A percentile compares a stretch with the other conserved stretches of the same genome.
phyloP scores from a whole-genome alignment of 257 asterid genomes.

The Sherardia arvensis region DNA sequence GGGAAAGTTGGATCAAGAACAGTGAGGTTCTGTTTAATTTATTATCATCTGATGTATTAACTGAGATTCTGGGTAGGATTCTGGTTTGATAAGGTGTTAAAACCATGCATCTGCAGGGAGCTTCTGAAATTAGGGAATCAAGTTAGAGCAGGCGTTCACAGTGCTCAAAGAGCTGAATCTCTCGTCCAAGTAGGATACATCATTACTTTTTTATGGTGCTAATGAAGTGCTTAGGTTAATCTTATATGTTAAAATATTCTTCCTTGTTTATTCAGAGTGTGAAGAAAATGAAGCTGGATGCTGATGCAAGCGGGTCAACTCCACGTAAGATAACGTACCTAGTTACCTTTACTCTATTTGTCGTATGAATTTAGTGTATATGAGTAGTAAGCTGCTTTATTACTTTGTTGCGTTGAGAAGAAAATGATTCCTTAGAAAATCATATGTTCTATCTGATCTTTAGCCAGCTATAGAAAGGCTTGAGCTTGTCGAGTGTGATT shows the following conservation, averaged over 20 bases:
- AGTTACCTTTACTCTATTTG: background rate
- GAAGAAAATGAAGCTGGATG: constrained; percentile 51
- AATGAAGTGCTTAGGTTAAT: background rate
- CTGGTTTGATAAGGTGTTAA: constrained; percentile 12
- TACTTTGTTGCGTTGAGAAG: constrained; percentile 6
- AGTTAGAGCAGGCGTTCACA: constrained; percentile 89
- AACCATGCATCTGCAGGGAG: constrained; percentile 48
- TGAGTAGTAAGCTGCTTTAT: constrained; percentile 4
- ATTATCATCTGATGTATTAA: background rate
- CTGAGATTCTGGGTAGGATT: background rate
- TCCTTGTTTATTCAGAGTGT: constrained; percentile 53
- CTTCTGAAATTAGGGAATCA: constrained; percentile 69
- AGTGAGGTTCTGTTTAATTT: constrained; percentile 50
- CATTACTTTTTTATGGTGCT: background rate
- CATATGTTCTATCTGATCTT: constrained; percentile 54
- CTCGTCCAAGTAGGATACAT: constrained; percentile 59
- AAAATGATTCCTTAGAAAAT: constrained; percentile 24
- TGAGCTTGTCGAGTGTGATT: constrained; percentile 90
- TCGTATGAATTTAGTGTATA: constrained; percentile 5
- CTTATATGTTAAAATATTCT: background rate
- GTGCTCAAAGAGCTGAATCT: constrained; percentile 68
- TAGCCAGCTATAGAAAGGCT: constrained; percentile 99
- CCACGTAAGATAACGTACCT: constrained; percentile 47
- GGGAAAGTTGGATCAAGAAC: constrained; percentile 95
- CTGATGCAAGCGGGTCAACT: constrained; percentile 32